Evolutionary conservation across 2,329 filamentous ascomycete genomes (phyloP), one percentile per base, ranked within the genome.

Genomic region (Neospermospora avenae): DNA sequence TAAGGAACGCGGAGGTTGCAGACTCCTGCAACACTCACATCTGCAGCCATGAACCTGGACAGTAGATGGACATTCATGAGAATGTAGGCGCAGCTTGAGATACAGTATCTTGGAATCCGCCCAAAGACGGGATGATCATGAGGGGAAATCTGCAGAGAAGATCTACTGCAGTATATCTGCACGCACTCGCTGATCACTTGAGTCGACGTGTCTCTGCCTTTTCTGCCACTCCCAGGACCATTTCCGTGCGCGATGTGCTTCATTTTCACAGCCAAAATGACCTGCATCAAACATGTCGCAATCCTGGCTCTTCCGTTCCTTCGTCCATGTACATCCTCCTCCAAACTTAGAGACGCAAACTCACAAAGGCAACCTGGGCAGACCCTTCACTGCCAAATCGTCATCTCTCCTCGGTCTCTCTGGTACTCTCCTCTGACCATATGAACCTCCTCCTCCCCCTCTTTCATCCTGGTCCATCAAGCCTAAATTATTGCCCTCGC

Each of bases 401-500:
- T 54, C 56, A 3, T 53, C 25, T 35, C 56, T 52, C 37, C 20
- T 49, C 18, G 45, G 55, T 52, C 55, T 25, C 20, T 35, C 31
- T 16, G 35, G 31, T 39, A 7, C 49, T 42, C 31, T 49, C 11
- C 22, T 24, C 28, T 37, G 28, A 37, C 24, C 41, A 11, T 51
- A 51, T 13, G 18, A 5, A 35, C 31, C 48, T 10, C 48, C 24
- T 35, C 25, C 25, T 34, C 11, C 28, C 8, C 11, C 39, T 37
- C 25, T 18, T 35, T 6, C 11, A n/a, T 31, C 16, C 49, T 46
- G 34, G 41, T 45, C 20, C 16, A 49, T 10, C 20, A 58, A 68
- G 70, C 60, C 75, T 71, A 46, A 75, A 66, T 55, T 20, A 45
- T 55, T 41, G 37, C 71, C 71, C 54, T 74, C 71, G 54, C 73